These are phyloP conservation scores for Saxophila tyrrhenica DNA, from an alignment of 495 filamentous ascomycete species.

Conservation along the genomic window DNA sequence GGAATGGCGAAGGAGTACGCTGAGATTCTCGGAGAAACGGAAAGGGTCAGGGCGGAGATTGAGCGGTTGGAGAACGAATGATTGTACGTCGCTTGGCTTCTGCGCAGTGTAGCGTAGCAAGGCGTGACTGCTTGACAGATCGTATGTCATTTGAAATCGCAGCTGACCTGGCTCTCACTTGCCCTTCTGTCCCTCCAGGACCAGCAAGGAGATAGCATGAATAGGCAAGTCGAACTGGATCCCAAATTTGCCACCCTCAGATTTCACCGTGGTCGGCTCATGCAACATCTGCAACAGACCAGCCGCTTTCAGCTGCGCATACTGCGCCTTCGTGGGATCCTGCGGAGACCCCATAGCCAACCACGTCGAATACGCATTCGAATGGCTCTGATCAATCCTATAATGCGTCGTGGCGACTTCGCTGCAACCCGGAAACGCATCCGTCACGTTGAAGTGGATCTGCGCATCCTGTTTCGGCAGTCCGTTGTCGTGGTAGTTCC, in stretches of 20 bases:
- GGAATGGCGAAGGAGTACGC: constrained; percentile 24
- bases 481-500: constrained; percentile 18
- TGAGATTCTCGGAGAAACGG: constrained; percentile 23
- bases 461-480: constrained; percentile 17
- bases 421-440: background rate
- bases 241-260: constrained; percentile 5
- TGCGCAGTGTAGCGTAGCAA: no score
- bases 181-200: constrained; percentile 2
- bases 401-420: constrained; percentile 12
- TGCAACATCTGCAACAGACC: constrained; percentile 14
- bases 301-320: constrained; percentile 13
- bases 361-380: constrained; percentile 16
- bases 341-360: constrained; percentile 15
- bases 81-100: no score
- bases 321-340: constrained; percentile 6
- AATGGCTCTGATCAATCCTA: constrained; percentile 13
- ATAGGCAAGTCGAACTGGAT: constrained; percentile 14
- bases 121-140: no score
- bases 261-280: background rate
- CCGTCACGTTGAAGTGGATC: constrained; percentile 4
- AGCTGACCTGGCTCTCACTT: background rate
- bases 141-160: no score
- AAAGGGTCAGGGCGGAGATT: constrained; percentile 26
- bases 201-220: constrained; percentile 13
- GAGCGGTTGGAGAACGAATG: constrained; percentile 15